Base-by-base conservation (phyloP, 768 basidiomycete species). In the Neoboletus subvelutipes region DNA sequence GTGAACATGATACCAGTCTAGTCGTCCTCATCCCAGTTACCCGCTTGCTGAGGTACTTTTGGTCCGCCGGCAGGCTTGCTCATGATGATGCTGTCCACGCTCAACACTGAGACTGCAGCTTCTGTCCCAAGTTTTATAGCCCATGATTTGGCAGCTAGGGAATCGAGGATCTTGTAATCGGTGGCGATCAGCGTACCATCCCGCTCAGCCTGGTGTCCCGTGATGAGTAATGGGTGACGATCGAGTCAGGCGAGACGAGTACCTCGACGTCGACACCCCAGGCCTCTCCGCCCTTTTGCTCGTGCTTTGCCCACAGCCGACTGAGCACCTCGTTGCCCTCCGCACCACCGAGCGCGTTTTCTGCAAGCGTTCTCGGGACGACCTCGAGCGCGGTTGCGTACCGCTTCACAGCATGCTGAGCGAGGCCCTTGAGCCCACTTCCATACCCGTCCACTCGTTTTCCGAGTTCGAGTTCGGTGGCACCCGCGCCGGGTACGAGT, bases 1-100 rank as follows among this genome's bases (percentile, higher is more conserved):
- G 48, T 50, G 53, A 50, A 58, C 52, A 37, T 47, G 60, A 65
- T 57, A 47, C 52, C 24, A 42, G 29, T 55, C 64, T 73, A 76
- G 70, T 92, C 69, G 33, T 70, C 90, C 26, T 87, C 87, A 62
- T 93, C 92, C 91, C 91, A 93, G 69, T 91, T 90, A 7, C 90
- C 85, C 39, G 87, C 80, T 70, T 93, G 92, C 67, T 94, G 90
- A 52, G 91, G 91, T 48, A 93, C 78, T 70, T 92, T 93, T 47
- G 90, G 91, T 48, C 91, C 90, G 31, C 91, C 90, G 0, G 91
- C 90, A n/a, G 90, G 89, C 69, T 92, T 93, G 76, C 90, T 92
- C 85, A 95, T 94, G 77, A 98, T 97, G 71, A 98, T 98, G 67
- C 91, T 93, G 75, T 99, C 97, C 8, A 99, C 97, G 59, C 88